Evolutionary conservation across 768 basidiomycete species (phyloP).

Genomic region (Boletus bicolor): DNA sequence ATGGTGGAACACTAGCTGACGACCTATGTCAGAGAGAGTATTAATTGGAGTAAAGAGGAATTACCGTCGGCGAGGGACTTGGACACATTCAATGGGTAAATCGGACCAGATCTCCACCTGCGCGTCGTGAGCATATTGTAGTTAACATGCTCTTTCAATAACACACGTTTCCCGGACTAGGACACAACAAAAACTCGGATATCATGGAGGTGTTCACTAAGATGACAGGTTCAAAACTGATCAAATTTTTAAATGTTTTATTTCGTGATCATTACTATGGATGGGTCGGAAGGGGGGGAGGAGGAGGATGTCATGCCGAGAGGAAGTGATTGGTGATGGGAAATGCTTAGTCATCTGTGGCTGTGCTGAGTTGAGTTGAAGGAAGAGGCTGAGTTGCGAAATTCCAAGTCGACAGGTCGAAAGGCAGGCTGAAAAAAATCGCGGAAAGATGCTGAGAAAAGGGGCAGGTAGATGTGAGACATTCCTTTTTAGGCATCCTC

Average conservation of each 20-base stretch:
- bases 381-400: slow-evolving; percentile 15
- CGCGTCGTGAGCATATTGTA: slow-evolving; percentile 34
- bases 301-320: not conserved
- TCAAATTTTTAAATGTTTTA: slow-evolving; percentile 15
- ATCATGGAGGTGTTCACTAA: too few relatives aligned
- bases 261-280: too few relatives aligned
- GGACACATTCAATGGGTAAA: slow-evolving; percentile 50
- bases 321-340: not conserved
- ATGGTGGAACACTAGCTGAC: not conserved
- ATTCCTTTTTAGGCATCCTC: slow-evolving; percentile 38
- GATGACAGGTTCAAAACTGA: not conserved
- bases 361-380: slow-evolving; percentile 4
- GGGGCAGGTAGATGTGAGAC: slow-evolving; percentile 27
- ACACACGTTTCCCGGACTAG: slow-evolving; percentile 25
- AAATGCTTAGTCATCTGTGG: slow-evolving; percentile 27
- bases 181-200: slow-evolving; percentile 41
- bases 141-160: slow-evolving; percentile 15
- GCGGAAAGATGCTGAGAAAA: slow-evolving; percentile 30
- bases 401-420: slow-evolving; percentile 26
- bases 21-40: not conserved
- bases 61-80: slow-evolving; percentile 44
- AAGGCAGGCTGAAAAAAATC: slow-evolving; percentile 25
- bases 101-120: slow-evolving; percentile 43
- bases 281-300: not conserved
- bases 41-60: slow-evolving; percentile 50